Evolutionary conservation across 2,329 filamentous ascomycete species (phyloP), one percentile per base, ranked within the genome.

Genomic region (Aureobasidium sp.): DNA sequence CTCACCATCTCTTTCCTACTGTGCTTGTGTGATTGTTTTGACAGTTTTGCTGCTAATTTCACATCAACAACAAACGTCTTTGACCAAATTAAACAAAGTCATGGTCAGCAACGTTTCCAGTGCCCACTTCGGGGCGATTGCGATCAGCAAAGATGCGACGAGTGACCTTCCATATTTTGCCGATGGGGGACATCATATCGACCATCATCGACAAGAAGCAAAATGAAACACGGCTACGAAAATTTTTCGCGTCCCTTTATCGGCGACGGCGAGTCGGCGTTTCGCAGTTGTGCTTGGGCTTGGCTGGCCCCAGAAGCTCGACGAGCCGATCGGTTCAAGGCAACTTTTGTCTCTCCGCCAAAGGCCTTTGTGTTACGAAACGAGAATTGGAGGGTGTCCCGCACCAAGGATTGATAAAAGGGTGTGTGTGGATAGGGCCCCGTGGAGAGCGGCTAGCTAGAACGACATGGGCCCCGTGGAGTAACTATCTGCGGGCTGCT

Each of bases 191-290:
- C 53, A 57, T 45, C 53, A 40, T 35, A 57, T 57, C 53, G 53
- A 54, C 15, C 39, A 45, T 24, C 50, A 22, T 31, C 37, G 37
- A 27, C n/a, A 19, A 22, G 15, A 27, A 22, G 27, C 35, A 57
- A 57, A 45, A 45, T 42, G 52, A 56, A 56, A 56, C 39, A 56
- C 37, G 5, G n/a, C 33, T 7, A 56, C 31, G 40, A 57, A 57
- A 57, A 57, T 35, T 57, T 45, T 57, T 57, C 53, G 22, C 53
- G n/a, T 57, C 39, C 53, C 53, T 57, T 33, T 35, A 35, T 57
- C 53, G 53, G 53, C 39, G 53, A 44, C 53, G 27, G 39, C 27
- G 33, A 45, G 40, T 57, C 53, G 53, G 53, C 53, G 40, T 45
- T 35, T 57, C 50, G 49, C 49, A 52, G 8, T 22, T n/a, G 31